Percentiles rank a stretch among this genome's conserved stretches.
phyloP scores from a whole-genome alignment of 23 red algal species.

The Chondrus crispus region DNA sequence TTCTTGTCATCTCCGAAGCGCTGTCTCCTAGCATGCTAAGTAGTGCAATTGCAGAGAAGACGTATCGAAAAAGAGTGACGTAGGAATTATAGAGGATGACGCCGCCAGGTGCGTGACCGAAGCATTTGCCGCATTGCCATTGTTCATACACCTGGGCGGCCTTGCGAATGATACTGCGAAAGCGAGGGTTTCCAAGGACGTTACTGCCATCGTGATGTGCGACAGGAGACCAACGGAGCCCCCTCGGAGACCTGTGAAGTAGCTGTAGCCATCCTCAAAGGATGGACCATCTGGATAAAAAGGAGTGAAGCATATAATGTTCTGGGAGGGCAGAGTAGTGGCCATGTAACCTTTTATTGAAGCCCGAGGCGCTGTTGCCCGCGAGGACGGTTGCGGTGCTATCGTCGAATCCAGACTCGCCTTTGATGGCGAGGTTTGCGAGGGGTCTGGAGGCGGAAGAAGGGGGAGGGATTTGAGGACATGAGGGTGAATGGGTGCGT shows the following conservation, averaged over 20 bases:
- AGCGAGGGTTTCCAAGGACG: slow-evolving; percentile 13
- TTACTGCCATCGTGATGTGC: not conserved
- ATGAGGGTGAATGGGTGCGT: no score
- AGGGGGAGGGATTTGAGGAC: no score
- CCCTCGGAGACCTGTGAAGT: slow-evolving; percentile 33
- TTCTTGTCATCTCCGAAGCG: slow-evolving; percentile 24
- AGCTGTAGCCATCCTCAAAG: slow-evolving; percentile 50
- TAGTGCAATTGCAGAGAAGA: not conserved
- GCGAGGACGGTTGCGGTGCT: not conserved
- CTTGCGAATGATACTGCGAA: slow-evolving; percentile 30
- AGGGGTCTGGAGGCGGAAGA: no score
- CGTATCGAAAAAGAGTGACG: slow-evolving; percentile 17
- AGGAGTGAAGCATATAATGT: slow-evolving; percentile 27
- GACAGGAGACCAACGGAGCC: slow-evolving; percentile 14
- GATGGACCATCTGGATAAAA: slow-evolving; percentile 33
- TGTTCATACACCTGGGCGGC: slow-evolving; percentile 48
- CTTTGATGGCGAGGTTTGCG: slow-evolving; percentile 18
- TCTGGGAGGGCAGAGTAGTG: not conserved
- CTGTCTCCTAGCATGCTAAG: slow-evolving; percentile 26
- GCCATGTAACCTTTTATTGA: slow-evolving; percentile 19
- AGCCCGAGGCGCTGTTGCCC: not conserved
- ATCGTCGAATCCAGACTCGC: slow-evolving; percentile 30
- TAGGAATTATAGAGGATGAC: slow-evolving; percentile 8
- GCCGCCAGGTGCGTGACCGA: slow-evolving; percentile 35
- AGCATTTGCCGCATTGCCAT: slow-evolving; percentile 34